Percentiles rank a stretch among this genome's conserved stretches.
Evolutionary conservation across 1,284 basidiomycete genomes (phyloP).

Genomic region (Fomitopsis betulina): DNA sequence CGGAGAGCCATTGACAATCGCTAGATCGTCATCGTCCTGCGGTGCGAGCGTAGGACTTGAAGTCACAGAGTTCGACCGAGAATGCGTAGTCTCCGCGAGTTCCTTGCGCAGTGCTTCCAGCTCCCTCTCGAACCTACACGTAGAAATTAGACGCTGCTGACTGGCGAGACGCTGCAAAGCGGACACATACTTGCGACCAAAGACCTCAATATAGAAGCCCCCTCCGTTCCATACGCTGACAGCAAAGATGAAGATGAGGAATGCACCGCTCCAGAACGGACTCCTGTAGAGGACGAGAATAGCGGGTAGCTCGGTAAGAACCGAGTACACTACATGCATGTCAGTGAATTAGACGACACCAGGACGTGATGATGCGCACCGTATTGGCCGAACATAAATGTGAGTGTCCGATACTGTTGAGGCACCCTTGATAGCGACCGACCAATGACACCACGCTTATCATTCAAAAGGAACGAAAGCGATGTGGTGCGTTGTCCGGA

Average conservation of each 20-base stretch:
- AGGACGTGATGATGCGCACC: slow-evolving; percentile 38
- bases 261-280: slow-evolving; percentile 67
- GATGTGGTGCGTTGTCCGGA: slow-evolving; percentile 86
- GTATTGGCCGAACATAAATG: slow-evolving; percentile 86
- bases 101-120: slow-evolving; percentile 86
- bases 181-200: slow-evolving; percentile 80
- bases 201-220: slow-evolving; percentile 91
- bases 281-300: slow-evolving; percentile 79
- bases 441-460: slow-evolving; percentile 82
- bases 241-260: slow-evolving; percentile 74
- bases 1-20: slow-evolving; percentile 23
- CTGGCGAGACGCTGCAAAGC: slow-evolving; percentile 5
- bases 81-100: slow-evolving; percentile 54
- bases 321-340: slow-evolving; percentile 65
- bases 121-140: slow-evolving; percentile 80
- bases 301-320: slow-evolving; percentile 85
- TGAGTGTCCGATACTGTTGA: slow-evolving; percentile 58
- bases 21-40: slow-evolving; percentile 27
- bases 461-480: slow-evolving; percentile 80
- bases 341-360: neutral
- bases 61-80: slow-evolving; percentile 29
- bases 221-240: slow-evolving; percentile 86
- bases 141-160: slow-evolving; percentile 24
- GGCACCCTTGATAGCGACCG: slow-evolving; percentile 57
- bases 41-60: slow-evolving; percentile 44